A percentile compares a stretch with the other conserved stretches of the same genome.
Evolutionary conservation across 78 protist genomes (phyloP).

Genomic region (Emiliania huxleyi): DNA sequence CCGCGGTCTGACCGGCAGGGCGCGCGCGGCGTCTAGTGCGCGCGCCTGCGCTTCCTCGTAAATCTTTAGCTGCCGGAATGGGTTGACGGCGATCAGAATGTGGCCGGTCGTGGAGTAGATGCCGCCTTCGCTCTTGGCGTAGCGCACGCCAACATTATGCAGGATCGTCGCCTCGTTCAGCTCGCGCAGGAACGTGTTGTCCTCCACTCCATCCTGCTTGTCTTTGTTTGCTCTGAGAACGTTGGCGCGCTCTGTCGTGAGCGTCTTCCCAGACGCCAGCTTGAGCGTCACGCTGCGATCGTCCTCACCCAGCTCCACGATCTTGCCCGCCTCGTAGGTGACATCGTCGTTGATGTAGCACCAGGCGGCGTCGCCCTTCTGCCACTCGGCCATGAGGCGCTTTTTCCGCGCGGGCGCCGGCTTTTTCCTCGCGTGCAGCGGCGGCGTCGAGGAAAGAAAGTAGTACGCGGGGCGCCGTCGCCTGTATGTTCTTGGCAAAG

Average conservation of each 20-base stretch:
- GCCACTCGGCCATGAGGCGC: background rate
- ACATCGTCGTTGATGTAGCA: background rate
- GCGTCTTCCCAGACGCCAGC: background rate
- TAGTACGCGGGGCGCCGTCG: too few relatives aligned
- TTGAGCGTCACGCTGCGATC: background rate
- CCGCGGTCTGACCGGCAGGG: too few relatives aligned
- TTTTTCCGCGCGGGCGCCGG: too few relatives aligned
- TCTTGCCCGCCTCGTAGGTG: background rate
- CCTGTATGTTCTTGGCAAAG: too few relatives aligned
- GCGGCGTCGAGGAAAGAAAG: too few relatives aligned
- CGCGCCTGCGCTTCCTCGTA: background rate
- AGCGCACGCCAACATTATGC: background rate
- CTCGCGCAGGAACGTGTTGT: background rate
- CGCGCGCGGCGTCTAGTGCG: too few relatives aligned
- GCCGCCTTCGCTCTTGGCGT: background rate
- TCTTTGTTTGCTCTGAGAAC: background rate
- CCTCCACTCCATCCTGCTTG: background rate
- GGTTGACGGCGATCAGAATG: slow-evolving; percentile 10
- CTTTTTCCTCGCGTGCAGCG: too few relatives aligned
- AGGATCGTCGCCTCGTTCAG: slow-evolving; percentile 15
- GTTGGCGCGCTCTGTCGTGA: background rate
- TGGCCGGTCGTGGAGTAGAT: background rate
- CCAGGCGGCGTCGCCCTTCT: background rate
- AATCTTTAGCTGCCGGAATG: background rate
- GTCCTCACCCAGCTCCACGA: background rate